These are phyloP conservation scores for Talaromyces trachyspermus DNA, from an alignment of 495 filamentous ascomycete species.

Conservation along the genomic window DNA sequence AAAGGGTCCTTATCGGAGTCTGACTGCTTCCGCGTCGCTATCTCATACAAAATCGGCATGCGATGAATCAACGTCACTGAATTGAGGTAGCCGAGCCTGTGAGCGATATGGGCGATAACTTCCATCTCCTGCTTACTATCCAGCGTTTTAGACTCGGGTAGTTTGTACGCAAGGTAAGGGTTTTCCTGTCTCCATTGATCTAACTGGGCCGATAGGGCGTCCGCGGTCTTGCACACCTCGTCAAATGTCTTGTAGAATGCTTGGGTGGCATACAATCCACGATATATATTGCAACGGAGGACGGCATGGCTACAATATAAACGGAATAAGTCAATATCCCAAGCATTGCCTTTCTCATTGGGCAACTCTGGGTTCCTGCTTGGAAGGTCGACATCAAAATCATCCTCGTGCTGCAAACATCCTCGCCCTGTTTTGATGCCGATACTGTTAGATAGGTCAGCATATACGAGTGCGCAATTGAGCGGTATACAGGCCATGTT, in stretches of 20 bases:
- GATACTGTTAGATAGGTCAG: constrained; percentile 41
- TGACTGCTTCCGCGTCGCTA: constrained; percentile 11
- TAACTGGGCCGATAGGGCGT: constrained; percentile 78
- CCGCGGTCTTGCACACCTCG: constrained; percentile 80
- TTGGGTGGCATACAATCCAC: constrained; percentile 78
- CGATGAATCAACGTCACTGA: constrained; percentile 92
- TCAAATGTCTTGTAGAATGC: constrained; percentile 75
- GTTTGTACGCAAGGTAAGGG: constrained; percentile 63
- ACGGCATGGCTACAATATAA: constrained; percentile 53
- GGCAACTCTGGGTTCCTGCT: constrained; percentile 69
- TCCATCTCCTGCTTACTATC: constrained; percentile 71
- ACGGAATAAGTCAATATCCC: constrained; percentile 1
- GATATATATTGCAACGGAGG: constrained; percentile 64
- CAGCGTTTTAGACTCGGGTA: constrained; percentile 26
- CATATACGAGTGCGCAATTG: background rate
- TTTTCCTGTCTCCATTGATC: constrained; percentile 86
- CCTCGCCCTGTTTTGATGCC: constrained; percentile 83
- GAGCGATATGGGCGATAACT: constrained; percentile 47
- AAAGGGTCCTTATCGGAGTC: constrained; percentile 57
- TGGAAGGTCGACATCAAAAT: constrained; percentile 92
- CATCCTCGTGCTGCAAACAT: constrained; percentile 86
- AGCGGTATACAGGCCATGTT: background rate
- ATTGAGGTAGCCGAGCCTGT: constrained; percentile 86
- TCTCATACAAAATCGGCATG: constrained; percentile 89
- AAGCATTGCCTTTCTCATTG: constrained; percentile 58